A percentile compares a stretch with the other conserved stretches of the same genome.
Conservation (phyloP, 768 basidiomycete species). For the Boletus fagicola region DNA sequence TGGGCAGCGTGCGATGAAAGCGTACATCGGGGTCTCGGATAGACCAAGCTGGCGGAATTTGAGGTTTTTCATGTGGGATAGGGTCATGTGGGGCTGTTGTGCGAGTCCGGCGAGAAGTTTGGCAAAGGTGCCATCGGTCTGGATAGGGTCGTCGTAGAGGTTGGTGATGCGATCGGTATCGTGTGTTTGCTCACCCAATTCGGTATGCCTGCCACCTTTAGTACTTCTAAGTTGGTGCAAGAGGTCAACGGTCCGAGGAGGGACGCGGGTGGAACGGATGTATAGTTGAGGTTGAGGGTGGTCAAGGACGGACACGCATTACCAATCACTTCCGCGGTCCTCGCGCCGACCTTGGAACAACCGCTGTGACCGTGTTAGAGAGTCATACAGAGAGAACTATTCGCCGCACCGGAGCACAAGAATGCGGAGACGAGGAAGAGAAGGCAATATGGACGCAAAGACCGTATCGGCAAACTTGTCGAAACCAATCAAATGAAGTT, state of each 20-base stretch:
- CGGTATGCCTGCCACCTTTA: slow-evolving; percentile 62
- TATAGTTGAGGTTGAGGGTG: slow-evolving; percentile 59
- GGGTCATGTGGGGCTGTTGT: slow-evolving; percentile 23
- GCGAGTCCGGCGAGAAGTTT: slow-evolving; percentile 39
- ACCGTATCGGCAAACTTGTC: slow-evolving; percentile 48
- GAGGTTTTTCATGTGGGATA: slow-evolving; percentile 47
- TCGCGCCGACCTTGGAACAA: slow-evolving; percentile 54
- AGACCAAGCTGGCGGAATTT: slow-evolving; percentile 58
- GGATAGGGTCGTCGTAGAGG: background rate
- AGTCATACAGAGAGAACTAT: slow-evolving; percentile 4
- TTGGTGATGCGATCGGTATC: background rate
- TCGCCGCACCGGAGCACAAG: slow-evolving; percentile 54
- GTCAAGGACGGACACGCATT: slow-evolving; percentile 43
- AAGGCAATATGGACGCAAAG: slow-evolving; percentile 50
- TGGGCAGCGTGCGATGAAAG: slow-evolving; percentile 46
- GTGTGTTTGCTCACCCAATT: slow-evolving; percentile 49
- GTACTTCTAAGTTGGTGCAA: slow-evolving; percentile 44
- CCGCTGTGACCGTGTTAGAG: slow-evolving; percentile 42
- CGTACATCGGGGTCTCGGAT: slow-evolving; percentile 46
- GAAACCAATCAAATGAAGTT: slow-evolving; percentile 52
- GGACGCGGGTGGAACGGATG: slow-evolving; percentile 49
- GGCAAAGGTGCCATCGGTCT: slow-evolving; percentile 59
- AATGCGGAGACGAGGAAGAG: slow-evolving; percentile 43
- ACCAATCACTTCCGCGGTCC: slow-evolving; percentile 45
- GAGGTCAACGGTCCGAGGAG: slow-evolving; percentile 41